Percentiles rank a stretch among this genome's conserved stretches.
These are phyloP conservation scores for Lichtheimia ornata DNA, from an alignment of 371 early-diverging fungal genomes.

Conservation along the genomic window DNA sequence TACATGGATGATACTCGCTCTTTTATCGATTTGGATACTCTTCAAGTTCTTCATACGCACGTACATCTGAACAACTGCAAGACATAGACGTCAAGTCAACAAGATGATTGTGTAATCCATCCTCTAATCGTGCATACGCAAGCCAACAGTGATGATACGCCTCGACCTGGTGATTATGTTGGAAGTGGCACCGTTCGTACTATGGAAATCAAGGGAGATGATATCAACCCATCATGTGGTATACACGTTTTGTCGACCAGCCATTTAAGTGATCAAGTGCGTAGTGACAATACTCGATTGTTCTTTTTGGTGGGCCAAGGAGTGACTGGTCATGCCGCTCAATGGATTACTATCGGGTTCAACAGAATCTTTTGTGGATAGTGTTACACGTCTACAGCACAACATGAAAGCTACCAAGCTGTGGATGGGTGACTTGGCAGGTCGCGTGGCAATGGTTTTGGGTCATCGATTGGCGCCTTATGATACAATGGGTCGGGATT, in stretches of 20 bases:
- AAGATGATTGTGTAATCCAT: slow-evolving; percentile 55
- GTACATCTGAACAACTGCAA: slow-evolving; percentile 46
- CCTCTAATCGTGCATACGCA: slow-evolving; percentile 51
- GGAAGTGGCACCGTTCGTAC: slow-evolving; percentile 66
- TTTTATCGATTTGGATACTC: slow-evolving; percentile 61
- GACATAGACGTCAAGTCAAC: slow-evolving; percentile 60
- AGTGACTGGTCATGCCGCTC: slow-evolving; percentile 54
- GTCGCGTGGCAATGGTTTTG: slow-evolving; percentile 40
- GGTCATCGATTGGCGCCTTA: slow-evolving; percentile 29
- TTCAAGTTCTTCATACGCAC: slow-evolving; percentile 22
- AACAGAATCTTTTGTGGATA: slow-evolving; percentile 63
- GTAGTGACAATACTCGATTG: slow-evolving; percentile 68
- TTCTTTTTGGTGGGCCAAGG: slow-evolving; percentile 72
- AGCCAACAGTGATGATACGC: slow-evolving; percentile 17
- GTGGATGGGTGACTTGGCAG: slow-evolving; percentile 52
- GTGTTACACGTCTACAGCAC: slow-evolving; percentile 45
- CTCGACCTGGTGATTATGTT: slow-evolving; percentile 62
- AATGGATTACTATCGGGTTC: slow-evolving; percentile 56
- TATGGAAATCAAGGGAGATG: slow-evolving; percentile 58
- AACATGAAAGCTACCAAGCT: slow-evolving; percentile 44
- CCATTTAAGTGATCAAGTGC: slow-evolving; percentile 59
- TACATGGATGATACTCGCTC: slow-evolving; percentile 58
- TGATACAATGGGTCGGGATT: slow-evolving; percentile 29
- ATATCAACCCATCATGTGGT: slow-evolving; percentile 80
- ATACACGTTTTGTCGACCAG: slow-evolving; percentile 67